Evolutionary conservation across 192 early-diverging fungal genomes (phyloP).

Genomic region (Linderina pennispora): DNA sequence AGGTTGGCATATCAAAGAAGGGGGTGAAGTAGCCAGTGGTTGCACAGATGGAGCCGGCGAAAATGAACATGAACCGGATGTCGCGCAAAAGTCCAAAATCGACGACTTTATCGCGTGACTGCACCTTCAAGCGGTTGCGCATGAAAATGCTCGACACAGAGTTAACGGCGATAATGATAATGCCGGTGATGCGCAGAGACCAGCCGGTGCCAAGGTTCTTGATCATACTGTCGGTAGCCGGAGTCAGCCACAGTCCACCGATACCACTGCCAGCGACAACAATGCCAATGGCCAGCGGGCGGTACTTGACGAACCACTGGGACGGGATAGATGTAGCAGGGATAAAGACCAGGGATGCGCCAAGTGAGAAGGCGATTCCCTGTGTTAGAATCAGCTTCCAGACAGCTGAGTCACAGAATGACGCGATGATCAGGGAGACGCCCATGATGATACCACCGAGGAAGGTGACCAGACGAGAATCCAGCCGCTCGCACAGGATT

Average conservation of each 20-base stretch:
- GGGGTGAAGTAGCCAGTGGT: slow-evolving; percentile 47
- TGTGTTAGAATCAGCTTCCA: slow-evolving; percentile 68
- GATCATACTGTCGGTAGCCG: slow-evolving; percentile 50
- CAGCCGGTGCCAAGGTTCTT: slow-evolving; percentile 53
- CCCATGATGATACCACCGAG: slow-evolving; percentile 9
- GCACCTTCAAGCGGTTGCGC: not conserved
- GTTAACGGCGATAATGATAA: too few species aligned
- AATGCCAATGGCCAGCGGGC: slow-evolving; percentile 65
- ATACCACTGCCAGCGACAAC: slow-evolving; percentile 63
- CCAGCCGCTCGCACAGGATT: slow-evolving; percentile 17
- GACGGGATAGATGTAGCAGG: slow-evolving; percentile 57
- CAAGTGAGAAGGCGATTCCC: slow-evolving; percentile 65
- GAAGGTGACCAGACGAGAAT: slow-evolving; percentile 4
- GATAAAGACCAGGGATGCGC: slow-evolving; percentile 54
- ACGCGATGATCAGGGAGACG: slow-evolving; percentile 14
- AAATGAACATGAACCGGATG: slow-evolving; percentile 10
- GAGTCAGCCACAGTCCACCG: slow-evolving; percentile 62
- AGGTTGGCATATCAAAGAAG: slow-evolving; percentile 44
- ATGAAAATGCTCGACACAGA: too few species aligned
- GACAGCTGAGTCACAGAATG: slow-evolving; percentile 36
- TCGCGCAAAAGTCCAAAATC: slow-evolving; percentile 22
- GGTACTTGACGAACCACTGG: slow-evolving; percentile 65
- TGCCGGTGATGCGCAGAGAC: slow-evolving; percentile 61
- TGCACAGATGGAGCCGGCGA: slow-evolving; percentile 11
- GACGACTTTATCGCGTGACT: not conserved